phyloP scores from a whole-genome alignment of 345 rosid species.

The Eucalyptus tenuipes region DNA sequence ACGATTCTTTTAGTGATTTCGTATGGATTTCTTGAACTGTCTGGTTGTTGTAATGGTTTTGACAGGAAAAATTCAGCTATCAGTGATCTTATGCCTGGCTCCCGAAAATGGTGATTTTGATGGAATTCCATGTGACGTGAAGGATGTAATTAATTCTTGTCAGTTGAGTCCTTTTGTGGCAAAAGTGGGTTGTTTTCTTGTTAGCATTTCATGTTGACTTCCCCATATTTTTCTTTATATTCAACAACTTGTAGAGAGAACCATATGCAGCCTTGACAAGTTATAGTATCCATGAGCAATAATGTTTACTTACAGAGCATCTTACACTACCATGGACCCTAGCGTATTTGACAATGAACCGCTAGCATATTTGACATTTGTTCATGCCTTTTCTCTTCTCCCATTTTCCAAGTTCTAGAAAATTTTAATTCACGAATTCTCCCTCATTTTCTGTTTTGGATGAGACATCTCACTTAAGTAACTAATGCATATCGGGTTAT shows the following conservation, averaged over 20 bases:
- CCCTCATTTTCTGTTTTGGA: neutral
- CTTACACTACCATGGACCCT: neutral
- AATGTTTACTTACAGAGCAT: neutral
- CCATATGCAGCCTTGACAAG: neutral
- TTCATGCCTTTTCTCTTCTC: neutral
- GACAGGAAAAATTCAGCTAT: slow-evolving; percentile 55
- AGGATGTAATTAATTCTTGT: slow-evolving; percentile 42
- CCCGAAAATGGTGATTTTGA: slow-evolving; percentile 15
- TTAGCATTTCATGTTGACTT: neutral
- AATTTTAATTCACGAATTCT: neutral
- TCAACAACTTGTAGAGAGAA: neutral
- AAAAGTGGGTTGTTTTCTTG: slow-evolving; percentile 42
- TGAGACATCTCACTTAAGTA: neutral
- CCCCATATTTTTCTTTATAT: neutral
- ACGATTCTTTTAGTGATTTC: neutral
- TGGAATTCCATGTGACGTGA: slow-evolving; percentile 30
- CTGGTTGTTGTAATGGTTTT: neutral
- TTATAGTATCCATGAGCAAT: neutral
- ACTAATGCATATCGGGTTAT: neutral
- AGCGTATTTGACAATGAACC: neutral
- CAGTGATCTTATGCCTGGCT: slow-evolving; percentile 54
- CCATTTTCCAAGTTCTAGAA: neutral
- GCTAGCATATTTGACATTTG: neutral
- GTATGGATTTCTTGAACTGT: neutral
- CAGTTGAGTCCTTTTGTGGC: slow-evolving; percentile 72